Percentiles rank a stretch among this genome's conserved stretches.
Evolutionary conservation across 148 eudicot species (phyloP).

Genomic region (Drosera capensis): DNA sequence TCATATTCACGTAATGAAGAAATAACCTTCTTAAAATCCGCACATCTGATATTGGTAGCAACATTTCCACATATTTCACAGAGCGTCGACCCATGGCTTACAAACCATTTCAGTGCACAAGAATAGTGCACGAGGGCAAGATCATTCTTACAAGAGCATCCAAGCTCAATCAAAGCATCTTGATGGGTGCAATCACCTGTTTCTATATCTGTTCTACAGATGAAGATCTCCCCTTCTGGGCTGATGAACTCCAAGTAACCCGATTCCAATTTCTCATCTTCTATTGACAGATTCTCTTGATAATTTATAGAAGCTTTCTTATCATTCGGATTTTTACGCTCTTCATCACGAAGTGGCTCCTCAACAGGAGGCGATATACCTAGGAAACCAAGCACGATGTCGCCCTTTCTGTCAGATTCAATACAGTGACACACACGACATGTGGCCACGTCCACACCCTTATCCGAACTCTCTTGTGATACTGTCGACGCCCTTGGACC

Average conservation of each 20-base stretch:
- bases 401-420: conserved; percentile 74
- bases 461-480: conserved; percentile 37
- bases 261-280: conserved; percentile 17
- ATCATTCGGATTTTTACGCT: conserved; percentile 16
- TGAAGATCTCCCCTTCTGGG: conserved; percentile 77
- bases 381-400: conserved; percentile 47
- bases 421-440: conserved; percentile 90
- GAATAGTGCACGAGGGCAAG: conserved; percentile 85
- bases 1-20: conserved; percentile 75
- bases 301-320: conserved; percentile 19
- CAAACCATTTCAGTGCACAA: conserved; percentile 92
- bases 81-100: conserved; percentile 71
- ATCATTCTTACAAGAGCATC: conserved; percentile 80
- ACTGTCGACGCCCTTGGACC: conserved; percentile 26
- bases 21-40: conserved; percentile 50
- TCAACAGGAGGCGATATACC: conserved; percentile 36
- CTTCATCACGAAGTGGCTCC: conserved; percentile 11
- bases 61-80: conserved; percentile 76
- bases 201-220: conserved; percentile 66
- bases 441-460: conserved; percentile 45
- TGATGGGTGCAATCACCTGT: conserved; percentile 33
- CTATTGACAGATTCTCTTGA: conserved; percentile 20
- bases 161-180: conserved; percentile 56
- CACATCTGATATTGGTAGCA: conserved; percentile 44
- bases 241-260: conserved; percentile 52